A percentile compares a stretch with the other conserved stretches of the same genome.
Conservation (phyloP, 768 basidiomycete genomes). For the Neoboletus brunneissimus region DNA sequence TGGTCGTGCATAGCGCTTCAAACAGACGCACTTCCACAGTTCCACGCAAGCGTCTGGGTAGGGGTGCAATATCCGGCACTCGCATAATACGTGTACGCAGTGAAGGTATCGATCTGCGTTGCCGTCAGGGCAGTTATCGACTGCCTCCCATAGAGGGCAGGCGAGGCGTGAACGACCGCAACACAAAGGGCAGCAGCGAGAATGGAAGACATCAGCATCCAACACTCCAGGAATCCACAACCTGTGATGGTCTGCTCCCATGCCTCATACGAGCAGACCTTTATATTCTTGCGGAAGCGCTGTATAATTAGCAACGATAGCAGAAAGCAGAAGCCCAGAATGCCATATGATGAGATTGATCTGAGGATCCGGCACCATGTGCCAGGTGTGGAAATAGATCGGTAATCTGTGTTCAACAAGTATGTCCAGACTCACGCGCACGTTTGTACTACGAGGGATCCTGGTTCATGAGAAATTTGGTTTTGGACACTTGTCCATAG, state of each 20-base stretch:
- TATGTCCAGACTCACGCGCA: background rate
- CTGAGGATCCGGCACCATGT: background rate
- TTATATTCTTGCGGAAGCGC: background rate
- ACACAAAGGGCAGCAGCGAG: conserved; percentile 13
- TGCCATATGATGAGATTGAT: conserved; percentile 8
- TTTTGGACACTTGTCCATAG: background rate
- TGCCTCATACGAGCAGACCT: background rate
- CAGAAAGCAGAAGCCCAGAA: background rate
- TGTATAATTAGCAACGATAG: conserved; percentile 9
- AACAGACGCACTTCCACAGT: conserved; percentile 49
- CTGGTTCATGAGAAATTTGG: background rate
- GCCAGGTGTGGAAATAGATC: background rate
- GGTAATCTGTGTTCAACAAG: background rate
- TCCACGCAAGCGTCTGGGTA: conserved; percentile 43
- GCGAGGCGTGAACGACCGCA: conserved; percentile 15
- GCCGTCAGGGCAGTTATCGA: conserved; percentile 39
- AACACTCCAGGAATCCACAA: background rate
- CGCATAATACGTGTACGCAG: conserved; percentile 50
- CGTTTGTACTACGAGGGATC: background rate
- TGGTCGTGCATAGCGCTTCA: background rate
- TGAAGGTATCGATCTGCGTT: conserved; percentile 42
- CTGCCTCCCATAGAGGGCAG: conserved; percentile 34
- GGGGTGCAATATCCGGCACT: conserved; percentile 50
- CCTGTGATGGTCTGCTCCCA: background rate
- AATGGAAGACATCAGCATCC: conserved; percentile 15